Evolutionary conservation across 2,329 filamentous ascomycete species (phyloP).

Genomic region (Ceratocystiopsis brevicomis): DNA sequence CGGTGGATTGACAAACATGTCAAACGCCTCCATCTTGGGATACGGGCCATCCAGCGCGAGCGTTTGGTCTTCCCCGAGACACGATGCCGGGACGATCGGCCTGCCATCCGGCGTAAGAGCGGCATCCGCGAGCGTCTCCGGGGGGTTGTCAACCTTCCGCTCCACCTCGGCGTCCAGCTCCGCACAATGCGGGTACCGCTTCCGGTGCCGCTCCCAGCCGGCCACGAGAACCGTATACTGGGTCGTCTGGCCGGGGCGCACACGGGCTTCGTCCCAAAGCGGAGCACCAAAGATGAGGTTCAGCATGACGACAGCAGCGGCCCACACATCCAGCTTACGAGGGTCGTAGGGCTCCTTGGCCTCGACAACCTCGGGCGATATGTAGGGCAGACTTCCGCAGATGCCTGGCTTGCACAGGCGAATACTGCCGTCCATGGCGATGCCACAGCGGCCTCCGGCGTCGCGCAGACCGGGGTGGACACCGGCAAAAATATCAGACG

Average conservation of each 20-base stretch:
- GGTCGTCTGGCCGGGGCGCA: slow-evolving; percentile 18
- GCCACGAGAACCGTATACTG: slow-evolving; percentile 46
- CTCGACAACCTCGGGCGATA: slow-evolving; percentile 64
- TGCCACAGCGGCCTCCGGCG: slow-evolving; percentile 53
- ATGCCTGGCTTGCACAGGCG: slow-evolving; percentile 61
- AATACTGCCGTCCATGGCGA: slow-evolving; percentile 48
- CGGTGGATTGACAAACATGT: slow-evolving; percentile 44
- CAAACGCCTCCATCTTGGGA: slow-evolving; percentile 46
- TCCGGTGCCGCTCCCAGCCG: slow-evolving; percentile 37
- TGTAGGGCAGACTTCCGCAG: slow-evolving; percentile 71
- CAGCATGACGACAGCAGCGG: slow-evolving; percentile 65
- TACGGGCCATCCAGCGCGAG: slow-evolving; percentile 19
- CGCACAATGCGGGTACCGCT: slow-evolving; percentile 39
- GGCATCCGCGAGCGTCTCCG: not conserved
- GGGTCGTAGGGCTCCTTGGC: slow-evolving; percentile 52
- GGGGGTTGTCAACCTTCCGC: slow-evolving; percentile 28
- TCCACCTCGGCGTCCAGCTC: slow-evolving; percentile 10
- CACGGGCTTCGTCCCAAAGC: slow-evolving; percentile 53
- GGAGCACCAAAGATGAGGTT: slow-evolving; percentile 53
- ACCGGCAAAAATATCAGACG: slow-evolving; percentile 69
- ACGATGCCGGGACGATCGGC: slow-evolving; percentile 8
- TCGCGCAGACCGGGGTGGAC: slow-evolving; percentile 61
- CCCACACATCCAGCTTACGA: slow-evolving; percentile 69
- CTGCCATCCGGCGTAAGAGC: slow-evolving; percentile 9
- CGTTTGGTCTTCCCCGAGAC: slow-evolving; percentile 31